These are phyloP conservation scores for Anthostomella pinea DNA, from an alignment of 2,329 filamentous ascomycete genomes.

Conservation along the genomic window DNA sequence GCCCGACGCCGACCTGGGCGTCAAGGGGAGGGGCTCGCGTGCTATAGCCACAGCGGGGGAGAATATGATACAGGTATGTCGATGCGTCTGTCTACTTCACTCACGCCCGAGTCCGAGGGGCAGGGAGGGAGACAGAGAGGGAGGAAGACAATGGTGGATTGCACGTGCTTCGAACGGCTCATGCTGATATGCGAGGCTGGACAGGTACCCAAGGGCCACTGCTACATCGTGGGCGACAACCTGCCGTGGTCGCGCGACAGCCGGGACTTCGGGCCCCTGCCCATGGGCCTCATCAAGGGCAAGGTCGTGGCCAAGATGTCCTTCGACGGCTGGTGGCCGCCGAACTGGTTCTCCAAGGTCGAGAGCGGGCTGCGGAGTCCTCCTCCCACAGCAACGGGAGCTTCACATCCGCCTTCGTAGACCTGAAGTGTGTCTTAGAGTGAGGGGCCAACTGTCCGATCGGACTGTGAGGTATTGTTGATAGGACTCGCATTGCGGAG, in stretches of 20 bases:
- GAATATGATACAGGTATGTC: conserved; percentile 63
- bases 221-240: conserved; percentile 89
- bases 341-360: conserved; percentile 50
- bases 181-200: too few species aligned
- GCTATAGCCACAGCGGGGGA: too few species aligned
- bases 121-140: not conserved
- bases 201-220: conserved; percentile 86
- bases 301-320: conserved; percentile 66
- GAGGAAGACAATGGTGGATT: too few species aligned
- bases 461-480: conserved; percentile 2
- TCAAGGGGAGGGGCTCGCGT: too few species aligned
- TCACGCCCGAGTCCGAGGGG: not conserved
- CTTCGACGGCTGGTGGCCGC: conserved; percentile 40
- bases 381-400: not conserved
- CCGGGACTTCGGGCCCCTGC: conserved; percentile 79
- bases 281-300: conserved; percentile 77
- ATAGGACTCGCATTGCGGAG: conserved; percentile 14
- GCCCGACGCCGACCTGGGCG: conserved; percentile 40
- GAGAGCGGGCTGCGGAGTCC: conserved; percentile 33
- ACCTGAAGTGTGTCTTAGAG: too few species aligned
- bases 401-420: not conserved
- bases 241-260: conserved; percentile 81
- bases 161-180: too few species aligned
- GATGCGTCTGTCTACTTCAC: not conserved
- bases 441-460: not conserved